phyloP scores from a whole-genome alignment of 2,329 filamentous ascomycete genomes.

The Tricladium varicosporioides region DNA sequence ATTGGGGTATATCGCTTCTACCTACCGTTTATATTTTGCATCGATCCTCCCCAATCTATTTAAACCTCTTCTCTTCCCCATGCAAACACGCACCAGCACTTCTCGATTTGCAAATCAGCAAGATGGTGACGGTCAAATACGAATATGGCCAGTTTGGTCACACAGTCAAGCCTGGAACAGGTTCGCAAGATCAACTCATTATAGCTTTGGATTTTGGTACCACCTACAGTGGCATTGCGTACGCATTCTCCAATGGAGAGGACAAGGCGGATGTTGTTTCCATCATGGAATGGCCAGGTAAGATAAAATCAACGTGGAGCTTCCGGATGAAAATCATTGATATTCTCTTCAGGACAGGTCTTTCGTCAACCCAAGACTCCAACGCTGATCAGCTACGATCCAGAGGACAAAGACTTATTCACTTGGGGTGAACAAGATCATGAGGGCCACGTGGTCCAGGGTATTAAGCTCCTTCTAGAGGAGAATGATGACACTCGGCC shows the following conservation, averaged over 20 bases:
- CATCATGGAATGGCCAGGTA: constrained; percentile 24
- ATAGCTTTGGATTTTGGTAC: constrained; percentile 26
- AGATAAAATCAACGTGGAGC: neutral
- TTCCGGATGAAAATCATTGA: neutral
- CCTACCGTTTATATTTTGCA: no score
- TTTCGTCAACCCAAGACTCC: constrained; percentile 14
- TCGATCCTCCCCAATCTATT: no score
- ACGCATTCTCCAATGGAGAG: constrained; percentile 2
- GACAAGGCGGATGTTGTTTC: neutral
- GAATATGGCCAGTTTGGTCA: no score
- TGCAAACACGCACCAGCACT: no score
- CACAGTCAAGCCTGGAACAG: no score
- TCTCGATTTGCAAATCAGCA: no score
- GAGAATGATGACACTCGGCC: constrained; percentile 20
- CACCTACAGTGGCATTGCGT: constrained; percentile 20
- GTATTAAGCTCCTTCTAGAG: constrained; percentile 30
- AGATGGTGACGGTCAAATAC: no score
- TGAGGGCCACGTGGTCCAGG: constrained; percentile 7
- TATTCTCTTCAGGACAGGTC: neutral
- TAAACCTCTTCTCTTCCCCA: no score
- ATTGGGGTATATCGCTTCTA: no score
- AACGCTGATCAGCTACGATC: constrained; percentile 15
- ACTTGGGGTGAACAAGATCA: constrained; percentile 17
- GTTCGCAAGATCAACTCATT: constrained; percentile 14
- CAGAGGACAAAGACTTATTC: neutral